Evolutionary conservation across 768 basidiomycete genomes (phyloP), one percentile per base, ranked within the genome.

Genomic region (Tricholomella constricta): DNA sequence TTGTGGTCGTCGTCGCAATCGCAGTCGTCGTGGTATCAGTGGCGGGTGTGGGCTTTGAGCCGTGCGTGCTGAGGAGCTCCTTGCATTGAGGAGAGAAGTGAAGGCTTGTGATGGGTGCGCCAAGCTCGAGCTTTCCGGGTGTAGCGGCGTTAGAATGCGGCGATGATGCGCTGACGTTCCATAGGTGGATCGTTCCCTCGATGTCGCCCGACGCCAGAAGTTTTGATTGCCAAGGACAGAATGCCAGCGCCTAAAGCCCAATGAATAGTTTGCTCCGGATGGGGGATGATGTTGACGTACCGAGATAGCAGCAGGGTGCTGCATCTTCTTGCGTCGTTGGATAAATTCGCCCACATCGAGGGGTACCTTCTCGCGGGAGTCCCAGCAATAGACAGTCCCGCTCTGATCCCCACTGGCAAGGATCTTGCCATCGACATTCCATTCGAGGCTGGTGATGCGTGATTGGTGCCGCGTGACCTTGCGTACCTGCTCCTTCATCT

Each of bases 211-310:
- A 82, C 0, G 91, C 90, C 38, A 95, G 80, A 3, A 92, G 73
- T 15, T 84, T 85, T 0, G 85, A 78, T 63, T 91, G 84, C 94
- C 94, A 95, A 0, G 94, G 90, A 56, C 88, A 92, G 86, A 94
- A 96, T 1, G 91, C 86, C 47, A 95, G 71, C 0, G 93, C 91
- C 90, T 91, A 27, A 25, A 53, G 49, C 15, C 31, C 11, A n/a
- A 51, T 26, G 22, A 45, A 34, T 31, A 22, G 22, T 31, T 20
- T 10, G 47, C 22, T 37, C 38, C 7, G 23, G 17, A 23, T 7
- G 22, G 22, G 49, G 50, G 9, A 50, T 50, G 23, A 3, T 38
- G 47, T 51, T 19, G 26, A 66, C 73, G 45, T 59, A 83, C 83
- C 58, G 78, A 78, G 37, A 85, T 73, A 0, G 82, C 77, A 12